Evolutionary conservation across 2,329 filamentous ascomycete species (phyloP).

Genomic region (Gyromitra esculenta): DNA sequence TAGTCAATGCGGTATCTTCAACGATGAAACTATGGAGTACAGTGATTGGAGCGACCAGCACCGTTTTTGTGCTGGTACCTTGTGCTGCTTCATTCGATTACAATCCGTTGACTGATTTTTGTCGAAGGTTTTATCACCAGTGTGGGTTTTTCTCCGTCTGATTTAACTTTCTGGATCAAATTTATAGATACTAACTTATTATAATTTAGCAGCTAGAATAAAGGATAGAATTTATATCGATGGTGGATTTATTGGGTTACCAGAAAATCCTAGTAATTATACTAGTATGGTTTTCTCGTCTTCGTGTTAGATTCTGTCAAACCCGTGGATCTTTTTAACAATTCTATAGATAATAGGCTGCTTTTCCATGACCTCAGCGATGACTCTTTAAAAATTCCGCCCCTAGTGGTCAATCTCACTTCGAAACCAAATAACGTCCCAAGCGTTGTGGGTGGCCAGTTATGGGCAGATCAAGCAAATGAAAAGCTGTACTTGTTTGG

Average conservation of each 20-base stretch:
- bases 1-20: conserved; percentile 7
- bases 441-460: conserved; percentile 63
- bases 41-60: conserved; percentile 4
- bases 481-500: conserved; percentile 72
- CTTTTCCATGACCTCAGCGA: conserved; percentile 68
- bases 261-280: conserved; percentile 66
- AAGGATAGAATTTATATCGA: conserved; percentile 71
- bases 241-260: conserved; percentile 68
- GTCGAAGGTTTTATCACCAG: conserved; percentile 69
- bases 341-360: conserved; percentile 65
- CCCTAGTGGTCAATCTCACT: conserved; percentile 66
- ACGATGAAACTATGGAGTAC: conserved; percentile 31
- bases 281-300: conserved; percentile 64
- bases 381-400: conserved; percentile 63
- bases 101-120: conserved; percentile 71
- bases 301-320: background rate
- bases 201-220: conserved; percentile 64
- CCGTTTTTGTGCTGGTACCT: conserved; percentile 7
- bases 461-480: conserved; percentile 72
- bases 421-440: conserved; percentile 70
- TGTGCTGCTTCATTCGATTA: conserved; percentile 66
- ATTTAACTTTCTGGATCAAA: background rate
- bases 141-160: conserved; percentile 56
- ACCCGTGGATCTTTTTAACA: background rate
- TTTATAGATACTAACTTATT: conserved; percentile 4